These are phyloP conservation scores for Boletus sp. DNA, from an alignment of 768 basidiomycete genomes.

Conservation along the genomic window DNA sequence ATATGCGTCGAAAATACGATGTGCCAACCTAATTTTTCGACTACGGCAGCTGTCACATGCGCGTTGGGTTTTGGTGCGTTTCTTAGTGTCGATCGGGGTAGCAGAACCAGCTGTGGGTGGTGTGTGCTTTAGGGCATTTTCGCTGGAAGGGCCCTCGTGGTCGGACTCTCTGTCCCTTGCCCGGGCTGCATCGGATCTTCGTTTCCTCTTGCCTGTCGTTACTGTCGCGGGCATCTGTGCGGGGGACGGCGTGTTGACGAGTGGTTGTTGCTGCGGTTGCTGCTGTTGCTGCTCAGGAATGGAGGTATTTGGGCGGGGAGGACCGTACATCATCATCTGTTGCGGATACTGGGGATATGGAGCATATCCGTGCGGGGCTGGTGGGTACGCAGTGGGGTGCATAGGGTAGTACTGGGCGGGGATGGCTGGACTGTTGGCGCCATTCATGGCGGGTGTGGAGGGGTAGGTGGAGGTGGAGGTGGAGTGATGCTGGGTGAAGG, in stretches of 20 bases:
- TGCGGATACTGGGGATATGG: constrained; percentile 55
- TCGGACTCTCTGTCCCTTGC: constrained; percentile 55
- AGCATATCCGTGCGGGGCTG: constrained; percentile 40
- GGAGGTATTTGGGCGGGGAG: constrained; percentile 36
- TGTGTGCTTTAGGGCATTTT: constrained; percentile 35
- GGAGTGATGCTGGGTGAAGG: constrained; percentile 41
- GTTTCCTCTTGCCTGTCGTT: constrained; percentile 57
- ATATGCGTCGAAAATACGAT: constrained; percentile 2
- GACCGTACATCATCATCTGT: constrained; percentile 69
- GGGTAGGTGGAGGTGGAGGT: constrained; percentile 39
- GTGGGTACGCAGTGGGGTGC: constrained; percentile 50
- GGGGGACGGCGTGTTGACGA: constrained; percentile 34
- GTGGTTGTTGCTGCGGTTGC: constrained; percentile 24
- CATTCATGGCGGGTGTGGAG: constrained; percentile 34
- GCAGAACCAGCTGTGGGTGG: constrained; percentile 27
- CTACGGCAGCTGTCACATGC: constrained; percentile 90
- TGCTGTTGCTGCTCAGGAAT: constrained; percentile 34
- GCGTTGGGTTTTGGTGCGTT: constrained; percentile 88
- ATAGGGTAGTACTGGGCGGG: constrained; percentile 55
- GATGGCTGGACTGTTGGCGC: constrained; percentile 38
- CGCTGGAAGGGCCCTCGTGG: constrained; percentile 56
- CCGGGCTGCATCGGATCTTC: constrained; percentile 41
- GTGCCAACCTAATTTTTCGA: constrained; percentile 74
- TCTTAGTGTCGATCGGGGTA: constrained; percentile 60
- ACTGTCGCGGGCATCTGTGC: constrained; percentile 32